These are phyloP conservation scores for Fraxinus cuspidata DNA, from an alignment of 257 asterid genomes.

Conservation along the genomic window DNA sequence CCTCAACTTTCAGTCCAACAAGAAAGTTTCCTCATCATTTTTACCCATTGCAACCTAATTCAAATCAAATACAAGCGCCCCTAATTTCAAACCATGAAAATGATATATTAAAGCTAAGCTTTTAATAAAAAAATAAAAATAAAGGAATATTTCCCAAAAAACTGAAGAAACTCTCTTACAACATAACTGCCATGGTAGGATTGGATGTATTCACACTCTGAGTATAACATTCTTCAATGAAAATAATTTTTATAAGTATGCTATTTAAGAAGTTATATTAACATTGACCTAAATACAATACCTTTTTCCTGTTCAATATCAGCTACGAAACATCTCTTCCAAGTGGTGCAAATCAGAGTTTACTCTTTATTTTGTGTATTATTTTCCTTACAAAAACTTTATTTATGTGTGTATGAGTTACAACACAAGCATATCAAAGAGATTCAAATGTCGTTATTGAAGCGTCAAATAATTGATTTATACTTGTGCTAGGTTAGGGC, in stretches of 20 bases:
- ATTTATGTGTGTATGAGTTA: neutral
- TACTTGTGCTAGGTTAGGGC: neutral
- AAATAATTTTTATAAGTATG: neutral
- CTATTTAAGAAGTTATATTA: neutral
- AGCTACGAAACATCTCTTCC: neutral
- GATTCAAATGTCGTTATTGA: neutral
- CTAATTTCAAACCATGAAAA: neutral
- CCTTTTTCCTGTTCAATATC: neutral
- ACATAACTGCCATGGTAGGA: neutral
- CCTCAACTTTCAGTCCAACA: neutral
- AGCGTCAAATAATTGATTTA: neutral
- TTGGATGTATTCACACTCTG: neutral
- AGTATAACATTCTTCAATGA: conserved; percentile 1
- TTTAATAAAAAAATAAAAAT: neutral
- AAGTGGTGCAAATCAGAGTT: neutral
- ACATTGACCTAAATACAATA: neutral
- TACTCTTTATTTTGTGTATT: too few relatives aligned
- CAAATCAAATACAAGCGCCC: neutral
- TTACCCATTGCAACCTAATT: neutral
- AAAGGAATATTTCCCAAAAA: neutral
- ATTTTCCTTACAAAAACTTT: too few relatives aligned
- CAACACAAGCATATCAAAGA: neutral
- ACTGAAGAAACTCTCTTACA: neutral
- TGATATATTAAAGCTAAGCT: neutral
- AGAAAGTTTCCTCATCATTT: neutral